phyloP scores from a whole-genome alignment of 306 rosid species.

The Chamaecrista fasciculata region DNA sequence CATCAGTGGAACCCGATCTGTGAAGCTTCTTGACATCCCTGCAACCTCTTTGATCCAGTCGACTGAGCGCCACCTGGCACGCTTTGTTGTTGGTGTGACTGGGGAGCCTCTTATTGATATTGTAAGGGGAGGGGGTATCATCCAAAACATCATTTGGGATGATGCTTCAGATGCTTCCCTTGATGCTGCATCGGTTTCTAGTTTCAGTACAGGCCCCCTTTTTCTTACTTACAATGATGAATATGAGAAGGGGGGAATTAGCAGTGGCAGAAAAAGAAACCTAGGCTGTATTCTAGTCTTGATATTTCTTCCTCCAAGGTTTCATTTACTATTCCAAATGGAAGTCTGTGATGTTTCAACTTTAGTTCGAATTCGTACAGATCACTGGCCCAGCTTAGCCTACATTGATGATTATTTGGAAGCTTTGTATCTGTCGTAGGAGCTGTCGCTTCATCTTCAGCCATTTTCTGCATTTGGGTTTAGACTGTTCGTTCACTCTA shows the following conservation, averaged over 20 bases:
- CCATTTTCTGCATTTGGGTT: background rate
- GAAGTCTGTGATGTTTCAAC: slow-evolving; percentile 88
- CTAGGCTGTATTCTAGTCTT: slow-evolving; percentile 69
- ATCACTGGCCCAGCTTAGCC: slow-evolving; percentile 98
- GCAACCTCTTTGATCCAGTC: slow-evolving; percentile 66
- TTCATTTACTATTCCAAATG: slow-evolving; percentile 94
- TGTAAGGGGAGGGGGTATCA: slow-evolving; percentile 66
- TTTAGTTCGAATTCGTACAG: slow-evolving; percentile 85
- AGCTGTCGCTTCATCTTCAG: slow-evolving; percentile 8
- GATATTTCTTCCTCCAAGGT: slow-evolving; percentile 93
- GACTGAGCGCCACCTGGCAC: slow-evolving; percentile 66
- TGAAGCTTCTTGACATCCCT: slow-evolving; percentile 79
- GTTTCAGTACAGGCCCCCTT: slow-evolving; percentile 57
- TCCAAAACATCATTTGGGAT: slow-evolving; percentile 69
- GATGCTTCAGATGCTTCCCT: slow-evolving; percentile 41
- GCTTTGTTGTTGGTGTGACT: slow-evolving; percentile 70
- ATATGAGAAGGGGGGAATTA: slow-evolving; percentile 39
- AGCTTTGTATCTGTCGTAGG: slow-evolving; percentile 70
- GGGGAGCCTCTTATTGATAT: slow-evolving; percentile 72
- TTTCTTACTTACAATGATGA: slow-evolving; percentile 67
- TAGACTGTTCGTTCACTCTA: background rate
- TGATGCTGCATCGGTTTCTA: slow-evolving; percentile 32
- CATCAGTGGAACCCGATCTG: slow-evolving; percentile 81
- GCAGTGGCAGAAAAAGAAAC: slow-evolving; percentile 49
- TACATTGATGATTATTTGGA: slow-evolving; percentile 95